Conservation (phyloP, 805 yeast species). For the Hanseniaspora pseudoguilliermondii region DNA sequence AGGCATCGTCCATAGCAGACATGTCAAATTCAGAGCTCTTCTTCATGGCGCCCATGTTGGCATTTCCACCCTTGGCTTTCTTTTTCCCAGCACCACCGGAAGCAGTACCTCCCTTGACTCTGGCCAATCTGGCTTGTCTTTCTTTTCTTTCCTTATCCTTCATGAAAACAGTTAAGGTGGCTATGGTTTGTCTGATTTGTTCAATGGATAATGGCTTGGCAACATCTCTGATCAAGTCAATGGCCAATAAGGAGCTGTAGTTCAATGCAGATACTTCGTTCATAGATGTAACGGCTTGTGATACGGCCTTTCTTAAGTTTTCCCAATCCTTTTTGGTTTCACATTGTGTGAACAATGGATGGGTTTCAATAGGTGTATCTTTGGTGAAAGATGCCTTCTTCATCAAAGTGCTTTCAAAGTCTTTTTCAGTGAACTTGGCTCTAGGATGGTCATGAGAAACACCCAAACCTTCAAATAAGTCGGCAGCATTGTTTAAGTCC, state of each 20-base stretch:
- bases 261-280: conserved; percentile 50
- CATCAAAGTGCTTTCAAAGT: conserved; percentile 26
- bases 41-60: conserved; percentile 53
- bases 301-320: conserved; percentile 59
- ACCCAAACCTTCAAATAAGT: conserved; percentile 63
- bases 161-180: conserved; percentile 67
- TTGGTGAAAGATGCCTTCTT: conserved; percentile 24
- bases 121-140: conserved; percentile 72
- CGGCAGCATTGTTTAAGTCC: conserved; percentile 88
- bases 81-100: conserved; percentile 91
- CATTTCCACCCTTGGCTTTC: conserved; percentile 71
- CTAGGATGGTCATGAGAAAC: conserved; percentile 40
- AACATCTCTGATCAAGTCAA: conserved; percentile 76
- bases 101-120: conserved; percentile 66
- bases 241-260: conserved; percentile 63
- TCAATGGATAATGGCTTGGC: conserved; percentile 72
- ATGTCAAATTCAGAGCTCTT: conserved; percentile 52
- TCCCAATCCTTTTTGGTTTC: conserved; percentile 68
- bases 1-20: conserved; percentile 34
- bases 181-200: conserved; percentile 68
- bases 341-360: conserved; percentile 68
- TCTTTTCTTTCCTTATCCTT: conserved; percentile 83
- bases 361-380: conserved; percentile 51
- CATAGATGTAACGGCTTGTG: conserved; percentile 46
- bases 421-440: conserved; percentile 28